Percentiles rank a stretch among this genome's conserved stretches.
Evolutionary conservation across 805 yeast species (phyloP).

Genomic region (Pichia pseudocactophila): DNA sequence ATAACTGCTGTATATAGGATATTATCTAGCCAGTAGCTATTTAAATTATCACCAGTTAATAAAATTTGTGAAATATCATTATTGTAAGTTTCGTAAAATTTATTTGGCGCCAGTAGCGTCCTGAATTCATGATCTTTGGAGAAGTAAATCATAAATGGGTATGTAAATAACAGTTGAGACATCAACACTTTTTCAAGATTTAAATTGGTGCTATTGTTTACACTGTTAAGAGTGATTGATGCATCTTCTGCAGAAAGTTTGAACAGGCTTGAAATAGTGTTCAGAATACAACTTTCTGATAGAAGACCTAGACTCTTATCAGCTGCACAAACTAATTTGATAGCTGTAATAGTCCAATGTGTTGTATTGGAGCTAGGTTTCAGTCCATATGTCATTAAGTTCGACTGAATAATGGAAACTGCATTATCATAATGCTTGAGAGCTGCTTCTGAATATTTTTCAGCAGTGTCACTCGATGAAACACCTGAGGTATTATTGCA

Average conservation of each 20-base stretch:
- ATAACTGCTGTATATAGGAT: constrained; percentile 32
- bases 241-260: not conserved
- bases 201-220: not conserved
- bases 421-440: constrained; percentile 22
- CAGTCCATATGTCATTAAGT: not conserved
- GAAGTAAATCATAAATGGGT: constrained; percentile 31
- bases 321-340: constrained; percentile 31
- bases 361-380: not conserved
- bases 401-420: constrained; percentile 14
- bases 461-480: constrained; percentile 14
- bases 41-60: not conserved
- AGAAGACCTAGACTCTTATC: constrained; percentile 26
- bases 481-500: constrained; percentile 16
- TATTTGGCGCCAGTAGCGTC: constrained; percentile 35
- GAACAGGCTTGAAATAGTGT: not conserved
- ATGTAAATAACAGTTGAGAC: constrained; percentile 31
- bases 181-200: constrained; percentile 8
- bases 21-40: constrained; percentile 28
- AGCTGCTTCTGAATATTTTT: constrained; percentile 17
- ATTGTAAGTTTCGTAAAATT: constrained; percentile 26
- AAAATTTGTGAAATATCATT: constrained; percentile 12
- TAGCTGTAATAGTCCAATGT: constrained; percentile 34
- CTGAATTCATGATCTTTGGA: constrained; percentile 25
- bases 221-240: not conserved
- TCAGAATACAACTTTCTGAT: constrained; percentile 9